Evolutionary conservation across 2,329 filamentous ascomycete genomes (phyloP).

Genomic region (Myriosclerotinia scirpicola): DNA sequence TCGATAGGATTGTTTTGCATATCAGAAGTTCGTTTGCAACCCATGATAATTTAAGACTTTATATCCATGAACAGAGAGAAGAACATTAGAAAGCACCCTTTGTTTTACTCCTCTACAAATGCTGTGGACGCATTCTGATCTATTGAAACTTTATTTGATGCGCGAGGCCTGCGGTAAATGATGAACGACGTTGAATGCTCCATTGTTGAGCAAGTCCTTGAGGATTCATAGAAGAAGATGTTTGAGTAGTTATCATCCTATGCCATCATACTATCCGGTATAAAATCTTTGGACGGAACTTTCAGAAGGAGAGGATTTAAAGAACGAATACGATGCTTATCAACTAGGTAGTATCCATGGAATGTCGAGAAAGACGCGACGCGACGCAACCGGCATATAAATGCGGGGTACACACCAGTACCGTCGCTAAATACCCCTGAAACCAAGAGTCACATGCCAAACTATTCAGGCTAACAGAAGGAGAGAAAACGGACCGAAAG

Average conservation of each 20-base stretch:
- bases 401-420: background rate
- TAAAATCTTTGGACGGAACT: too few species aligned
- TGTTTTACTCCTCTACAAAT: background rate
- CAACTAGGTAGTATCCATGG: too few species aligned
- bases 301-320: too few species aligned
- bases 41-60: background rate
- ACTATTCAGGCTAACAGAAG: too few species aligned
- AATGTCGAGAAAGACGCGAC: background rate
- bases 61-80: background rate
- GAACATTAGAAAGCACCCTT: background rate
- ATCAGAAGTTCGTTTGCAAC: background rate
- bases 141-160: background rate
- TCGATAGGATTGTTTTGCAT: background rate
- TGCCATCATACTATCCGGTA: background rate
- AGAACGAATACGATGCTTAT: too few species aligned
- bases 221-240: background rate
- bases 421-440: slow-evolving; percentile 6
- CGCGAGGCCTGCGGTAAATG: background rate
- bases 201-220: background rate
- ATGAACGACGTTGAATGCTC: background rate
- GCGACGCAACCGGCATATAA: background rate
- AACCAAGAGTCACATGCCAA: background rate
- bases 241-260: background rate
- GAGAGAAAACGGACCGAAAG: too few species aligned
- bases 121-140: background rate